phyloP scores from a whole-genome alignment of 441 rosid species.

The Eruca vesicaria region DNA sequence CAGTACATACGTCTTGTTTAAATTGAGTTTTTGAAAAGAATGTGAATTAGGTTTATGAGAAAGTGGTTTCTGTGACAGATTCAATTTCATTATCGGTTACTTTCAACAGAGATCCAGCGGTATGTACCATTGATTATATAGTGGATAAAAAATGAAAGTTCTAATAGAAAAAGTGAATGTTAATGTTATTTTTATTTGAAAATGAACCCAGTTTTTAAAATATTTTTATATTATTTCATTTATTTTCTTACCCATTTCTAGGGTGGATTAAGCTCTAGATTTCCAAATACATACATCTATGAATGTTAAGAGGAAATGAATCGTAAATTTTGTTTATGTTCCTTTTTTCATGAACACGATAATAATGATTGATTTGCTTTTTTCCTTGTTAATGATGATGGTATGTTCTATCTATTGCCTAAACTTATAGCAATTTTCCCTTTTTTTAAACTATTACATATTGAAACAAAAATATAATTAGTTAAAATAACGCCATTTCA shows the following conservation, averaged over 20 bases:
- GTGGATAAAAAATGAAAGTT: background rate
- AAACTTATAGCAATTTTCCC: background rate
- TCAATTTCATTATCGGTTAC: background rate
- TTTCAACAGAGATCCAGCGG: background rate
- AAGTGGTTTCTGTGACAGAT: background rate
- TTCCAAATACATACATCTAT: no score
- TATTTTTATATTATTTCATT: no score
- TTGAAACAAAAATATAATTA: no score
- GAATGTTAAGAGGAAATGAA: constrained; percentile 30
- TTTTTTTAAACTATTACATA: no score
- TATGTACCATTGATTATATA: background rate
- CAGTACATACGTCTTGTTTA: background rate
- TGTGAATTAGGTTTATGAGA: background rate
- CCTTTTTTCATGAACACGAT: background rate
- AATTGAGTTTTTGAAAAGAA: no score
- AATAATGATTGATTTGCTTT: constrained; percentile 18
- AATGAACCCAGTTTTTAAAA: no score
- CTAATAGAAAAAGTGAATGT: no score
- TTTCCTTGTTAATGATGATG: constrained; percentile 5
- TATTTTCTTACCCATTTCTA: no score
- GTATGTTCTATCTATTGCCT: constrained; percentile 20
- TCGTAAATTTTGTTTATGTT: background rate
- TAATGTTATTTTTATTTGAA: no score
- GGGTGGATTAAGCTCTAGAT: no score
- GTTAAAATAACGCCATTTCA: no score